Percentiles rank a stretch among this genome's conserved stretches.
These are phyloP conservation scores for Kewa caespitosa DNA, from an alignment of 179 eudicot genomes.

Conservation along the genomic window DNA sequence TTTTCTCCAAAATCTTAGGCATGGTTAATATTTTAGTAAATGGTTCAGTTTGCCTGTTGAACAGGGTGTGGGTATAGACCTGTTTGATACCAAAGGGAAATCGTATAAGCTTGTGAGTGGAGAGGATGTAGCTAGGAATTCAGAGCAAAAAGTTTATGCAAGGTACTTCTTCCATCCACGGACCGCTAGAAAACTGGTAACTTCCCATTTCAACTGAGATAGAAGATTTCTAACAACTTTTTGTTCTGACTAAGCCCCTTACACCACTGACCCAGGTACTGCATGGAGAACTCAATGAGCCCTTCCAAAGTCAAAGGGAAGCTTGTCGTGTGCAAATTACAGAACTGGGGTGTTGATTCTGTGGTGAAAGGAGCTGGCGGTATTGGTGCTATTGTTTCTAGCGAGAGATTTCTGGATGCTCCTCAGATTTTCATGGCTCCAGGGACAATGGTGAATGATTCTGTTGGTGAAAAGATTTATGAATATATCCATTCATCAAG, in stretches of 20 bases:
- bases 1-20: neutral
- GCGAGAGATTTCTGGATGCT: conserved; percentile 45
- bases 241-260: conserved; percentile 16
- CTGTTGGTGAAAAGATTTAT: conserved; percentile 39
- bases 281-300: conserved; percentile 58
- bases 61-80: conserved; percentile 73
- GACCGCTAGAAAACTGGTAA: conserved; percentile 5
- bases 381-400: conserved; percentile 54
- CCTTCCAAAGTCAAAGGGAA: conserved; percentile 84
- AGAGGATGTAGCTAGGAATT: conserved; percentile 52
- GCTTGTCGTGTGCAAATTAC: conserved; percentile 57
- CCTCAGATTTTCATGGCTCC: conserved; percentile 79
- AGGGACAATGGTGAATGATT: conserved; percentile 49
- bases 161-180: conserved; percentile 38
- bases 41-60: conserved; percentile 22
- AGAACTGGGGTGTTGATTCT: conserved; percentile 58
- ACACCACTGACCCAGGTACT: conserved; percentile 28
- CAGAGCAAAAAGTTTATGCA: conserved; percentile 46
- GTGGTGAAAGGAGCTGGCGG: conserved; percentile 72
- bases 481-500: conserved; percentile 54
- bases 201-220: conserved; percentile 1
- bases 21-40: neutral
- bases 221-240: neutral
- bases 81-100: conserved; percentile 45
- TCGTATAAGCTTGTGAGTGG: conserved; percentile 62